phyloP scores from a whole-genome alignment of 2,329 filamentous ascomycete genomes.

The Amauroascus niger region DNA sequence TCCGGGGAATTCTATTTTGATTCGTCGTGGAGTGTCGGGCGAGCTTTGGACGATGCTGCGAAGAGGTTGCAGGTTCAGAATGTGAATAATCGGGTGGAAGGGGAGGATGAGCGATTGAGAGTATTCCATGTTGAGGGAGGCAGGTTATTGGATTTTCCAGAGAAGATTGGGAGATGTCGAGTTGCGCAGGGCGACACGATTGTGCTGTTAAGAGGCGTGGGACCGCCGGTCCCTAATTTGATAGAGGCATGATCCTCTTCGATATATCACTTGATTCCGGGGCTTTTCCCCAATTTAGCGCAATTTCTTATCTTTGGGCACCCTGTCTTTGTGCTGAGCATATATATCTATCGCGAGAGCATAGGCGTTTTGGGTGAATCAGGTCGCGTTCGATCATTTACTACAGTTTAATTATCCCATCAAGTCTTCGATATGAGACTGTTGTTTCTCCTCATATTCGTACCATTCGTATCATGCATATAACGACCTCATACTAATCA shows the following conservation, averaged over 20 bases:
- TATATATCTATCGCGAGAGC: not conserved
- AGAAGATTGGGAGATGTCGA: conserved; percentile 62
- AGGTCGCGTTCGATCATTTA: not conserved
- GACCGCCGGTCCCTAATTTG: conserved; percentile 61
- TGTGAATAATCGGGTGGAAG: conserved; percentile 36
- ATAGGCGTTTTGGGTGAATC: not conserved
- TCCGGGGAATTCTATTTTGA: conserved; percentile 72
- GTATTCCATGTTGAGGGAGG: conserved; percentile 93
- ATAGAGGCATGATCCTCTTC: conserved; percentile 45
- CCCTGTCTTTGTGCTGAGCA: not conserved
- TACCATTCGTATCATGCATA: too few relatives aligned
- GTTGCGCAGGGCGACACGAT: conserved; percentile 80
- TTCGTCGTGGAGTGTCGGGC: conserved; percentile 79
- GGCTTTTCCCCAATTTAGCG: not conserved
- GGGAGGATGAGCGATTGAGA: conserved; percentile 61
- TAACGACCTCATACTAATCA: too few relatives aligned
- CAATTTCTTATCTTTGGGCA: not conserved
- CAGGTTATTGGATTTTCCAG: conserved; percentile 72
- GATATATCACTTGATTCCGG: not conserved
- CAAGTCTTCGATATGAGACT: not conserved
- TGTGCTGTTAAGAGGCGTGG: conserved; percentile 76
- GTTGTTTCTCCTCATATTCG: too few relatives aligned
- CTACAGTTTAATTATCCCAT: not conserved
- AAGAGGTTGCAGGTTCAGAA: conserved; percentile 37
- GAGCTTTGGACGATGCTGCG: conserved; percentile 43